phyloP scores from a whole-genome alignment of 2,329 filamentous ascomycete species.

The Diaporthe australafricana region DNA sequence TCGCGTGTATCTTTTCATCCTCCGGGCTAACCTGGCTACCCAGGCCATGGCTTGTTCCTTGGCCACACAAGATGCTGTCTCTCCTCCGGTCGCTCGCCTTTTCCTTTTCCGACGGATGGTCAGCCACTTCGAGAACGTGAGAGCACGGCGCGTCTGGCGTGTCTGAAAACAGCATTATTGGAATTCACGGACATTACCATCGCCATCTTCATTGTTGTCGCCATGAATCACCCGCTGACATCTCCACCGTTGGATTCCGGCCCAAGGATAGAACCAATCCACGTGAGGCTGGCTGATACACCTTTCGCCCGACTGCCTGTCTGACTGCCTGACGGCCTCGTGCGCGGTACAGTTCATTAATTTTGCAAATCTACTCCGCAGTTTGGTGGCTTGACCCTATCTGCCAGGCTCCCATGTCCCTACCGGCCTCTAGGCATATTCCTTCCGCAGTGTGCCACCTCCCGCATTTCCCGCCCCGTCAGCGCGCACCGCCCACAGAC shows the following conservation, averaged over 20 bases:
- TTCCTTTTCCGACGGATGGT: slow-evolving; percentile 19
- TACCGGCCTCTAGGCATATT: slow-evolving; percentile 20
- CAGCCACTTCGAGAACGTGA: not conserved
- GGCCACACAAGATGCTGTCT: not conserved
- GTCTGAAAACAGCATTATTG: slow-evolving; percentile 18
- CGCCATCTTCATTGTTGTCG: not conserved
- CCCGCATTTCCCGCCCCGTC: slow-evolving; percentile 24
- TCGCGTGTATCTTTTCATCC: not conserved
- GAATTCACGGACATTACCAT: not conserved
- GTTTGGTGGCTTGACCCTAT: slow-evolving; percentile 16
- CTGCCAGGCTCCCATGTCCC: slow-evolving; percentile 12
- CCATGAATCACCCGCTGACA: not conserved
- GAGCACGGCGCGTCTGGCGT: slow-evolving; percentile 13
- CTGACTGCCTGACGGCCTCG: not conserved
- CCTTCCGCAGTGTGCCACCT: slow-evolving; percentile 27
- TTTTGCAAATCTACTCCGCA: slow-evolving; percentile 21
- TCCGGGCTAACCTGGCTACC: not conserved
- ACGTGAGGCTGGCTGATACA: slow-evolving; percentile 22
- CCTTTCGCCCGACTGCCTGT: not conserved
- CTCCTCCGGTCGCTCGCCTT: not conserved
- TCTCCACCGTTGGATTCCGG: slow-evolving; percentile 11
- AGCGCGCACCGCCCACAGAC: slow-evolving; percentile 22
- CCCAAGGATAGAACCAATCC: not conserved
- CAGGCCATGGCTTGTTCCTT: not conserved
- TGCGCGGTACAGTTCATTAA: slow-evolving; percentile 8